A percentile compares a stretch with the other conserved stretches of the same genome.
phyloP scores from a whole-genome alignment of 164 flowering plant species.

The Cinnamomum chago region DNA sequence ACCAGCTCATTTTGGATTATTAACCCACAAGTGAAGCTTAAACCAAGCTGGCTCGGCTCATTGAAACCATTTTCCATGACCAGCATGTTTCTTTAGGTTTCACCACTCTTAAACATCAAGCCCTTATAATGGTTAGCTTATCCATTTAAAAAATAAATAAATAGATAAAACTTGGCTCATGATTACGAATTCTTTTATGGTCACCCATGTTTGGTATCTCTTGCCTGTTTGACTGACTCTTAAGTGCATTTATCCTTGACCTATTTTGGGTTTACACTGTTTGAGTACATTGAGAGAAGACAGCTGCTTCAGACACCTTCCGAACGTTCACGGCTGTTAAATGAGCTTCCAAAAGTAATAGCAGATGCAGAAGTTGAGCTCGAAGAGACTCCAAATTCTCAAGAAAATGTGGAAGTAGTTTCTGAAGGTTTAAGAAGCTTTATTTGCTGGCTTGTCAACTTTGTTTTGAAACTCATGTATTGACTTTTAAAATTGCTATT shows the following conservation, averaged over 20 bases:
- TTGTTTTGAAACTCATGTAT: neutral
- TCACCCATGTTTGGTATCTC: too few relatives aligned
- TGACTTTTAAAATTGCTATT: neutral
- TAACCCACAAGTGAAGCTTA: too few relatives aligned
- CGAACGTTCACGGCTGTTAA: constrained; percentile 37
- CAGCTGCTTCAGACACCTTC: constrained; percentile 37
- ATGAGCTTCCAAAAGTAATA: constrained; percentile 38
- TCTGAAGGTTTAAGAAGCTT: constrained; percentile 9
- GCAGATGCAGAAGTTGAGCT: constrained; percentile 33
- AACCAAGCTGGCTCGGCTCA: too few relatives aligned
- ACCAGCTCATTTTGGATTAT: too few relatives aligned
- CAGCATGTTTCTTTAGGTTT: too few relatives aligned
- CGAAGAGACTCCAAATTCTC: constrained; percentile 6
- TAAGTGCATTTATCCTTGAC: constrained; percentile 16
- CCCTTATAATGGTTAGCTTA: too few relatives aligned
- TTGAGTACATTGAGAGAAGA: constrained; percentile 38
- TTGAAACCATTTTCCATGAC: too few relatives aligned
- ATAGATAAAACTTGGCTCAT: too few relatives aligned
- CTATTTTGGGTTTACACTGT: constrained; percentile 24
- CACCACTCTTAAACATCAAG: too few relatives aligned
- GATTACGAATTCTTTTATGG: too few relatives aligned
- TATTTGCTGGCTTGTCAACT: constrained; percentile 2
- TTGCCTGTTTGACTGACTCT: too few relatives aligned
- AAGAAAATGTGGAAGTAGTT: constrained; percentile 11
- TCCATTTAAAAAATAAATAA: too few relatives aligned